Evolutionary conservation across 2,329 filamentous ascomycete species (phyloP).

Genomic region (Sclerotinia subarctica): DNA sequence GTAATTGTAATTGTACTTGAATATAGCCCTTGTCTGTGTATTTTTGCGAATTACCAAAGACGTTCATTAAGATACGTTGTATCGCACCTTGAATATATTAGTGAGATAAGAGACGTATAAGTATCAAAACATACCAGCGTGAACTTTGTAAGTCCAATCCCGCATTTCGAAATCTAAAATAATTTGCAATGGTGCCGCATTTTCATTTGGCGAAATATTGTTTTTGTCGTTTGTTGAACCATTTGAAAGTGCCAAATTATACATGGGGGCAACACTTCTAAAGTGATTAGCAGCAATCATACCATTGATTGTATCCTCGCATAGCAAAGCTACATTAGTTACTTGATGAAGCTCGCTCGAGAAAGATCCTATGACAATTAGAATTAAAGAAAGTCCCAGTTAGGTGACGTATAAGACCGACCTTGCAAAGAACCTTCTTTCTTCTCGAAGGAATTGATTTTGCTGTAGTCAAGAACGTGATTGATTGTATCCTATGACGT

Average conservation of each 20-base stretch:
- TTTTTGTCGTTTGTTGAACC: conserved; percentile 6
- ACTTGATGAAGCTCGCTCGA: conserved; percentile 33
- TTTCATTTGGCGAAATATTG: background rate
- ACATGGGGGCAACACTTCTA: conserved; percentile 2
- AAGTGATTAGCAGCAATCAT: conserved; percentile 31
- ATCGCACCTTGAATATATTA: conserved; percentile 44
- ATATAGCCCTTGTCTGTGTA: conserved; percentile 53
- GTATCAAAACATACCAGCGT: conserved; percentile 39
- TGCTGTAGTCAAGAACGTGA: conserved; percentile 52
- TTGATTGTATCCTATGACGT: conserved; percentile 47
- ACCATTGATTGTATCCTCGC: conserved; percentile 35
- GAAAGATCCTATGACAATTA: conserved; percentile 26
- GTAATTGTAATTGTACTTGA: conserved; percentile 35
- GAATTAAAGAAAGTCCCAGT: background rate
- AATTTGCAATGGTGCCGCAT: conserved; percentile 25
- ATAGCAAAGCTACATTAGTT: conserved; percentile 34
- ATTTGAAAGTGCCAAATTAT: conserved; percentile 15
- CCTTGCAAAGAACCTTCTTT: conserved; percentile 28
- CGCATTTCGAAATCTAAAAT: conserved; percentile 34
- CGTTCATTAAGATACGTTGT: conserved; percentile 53
- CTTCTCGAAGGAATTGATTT: conserved; percentile 46
- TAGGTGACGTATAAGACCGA: background rate
- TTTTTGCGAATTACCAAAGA: conserved; percentile 59
- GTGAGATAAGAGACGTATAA: conserved; percentile 50
- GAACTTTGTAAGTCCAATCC: conserved; percentile 35